These are phyloP conservation scores for Aspergillus nanangensis DNA, from an alignment of 495 filamentous ascomycete species.

Conservation along the genomic window DNA sequence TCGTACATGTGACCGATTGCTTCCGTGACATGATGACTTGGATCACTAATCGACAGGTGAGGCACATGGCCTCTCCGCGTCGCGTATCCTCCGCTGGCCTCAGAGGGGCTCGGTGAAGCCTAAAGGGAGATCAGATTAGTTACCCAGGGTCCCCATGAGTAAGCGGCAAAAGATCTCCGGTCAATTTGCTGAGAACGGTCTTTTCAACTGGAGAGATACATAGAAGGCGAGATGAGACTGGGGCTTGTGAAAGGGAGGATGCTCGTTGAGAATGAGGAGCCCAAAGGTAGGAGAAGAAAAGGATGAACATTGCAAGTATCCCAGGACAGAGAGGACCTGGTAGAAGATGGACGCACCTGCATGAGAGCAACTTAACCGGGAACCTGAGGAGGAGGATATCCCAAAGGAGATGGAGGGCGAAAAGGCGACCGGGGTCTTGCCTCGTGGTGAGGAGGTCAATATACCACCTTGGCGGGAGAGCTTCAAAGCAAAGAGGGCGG, in stretches of 20 bases:
- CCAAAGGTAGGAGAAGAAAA: neutral
- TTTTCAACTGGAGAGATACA: neutral
- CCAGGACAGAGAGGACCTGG: slow-evolving; percentile 2
- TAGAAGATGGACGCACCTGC: slow-evolving; percentile 33
- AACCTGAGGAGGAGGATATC: slow-evolving; percentile 17
- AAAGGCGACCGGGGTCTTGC: slow-evolving; percentile 18
- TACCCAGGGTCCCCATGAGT: slow-evolving; percentile 4
- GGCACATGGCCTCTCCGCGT: slow-evolving; percentile 59
- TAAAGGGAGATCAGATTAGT: slow-evolving; percentile 13
- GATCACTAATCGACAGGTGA: slow-evolving; percentile 69
- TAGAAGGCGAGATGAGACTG: too few relatives aligned
- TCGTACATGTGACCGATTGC: slow-evolving; percentile 96
- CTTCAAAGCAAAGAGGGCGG: slow-evolving; percentile 20
- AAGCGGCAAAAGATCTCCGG: too few relatives aligned
- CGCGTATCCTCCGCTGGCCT: slow-evolving; percentile 50
- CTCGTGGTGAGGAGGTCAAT: slow-evolving; percentile 31
- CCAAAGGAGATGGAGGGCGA: slow-evolving; percentile 24
- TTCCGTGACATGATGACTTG: slow-evolving; percentile 95
- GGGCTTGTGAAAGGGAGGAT: too few relatives aligned
- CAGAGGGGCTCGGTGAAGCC: slow-evolving; percentile 51
- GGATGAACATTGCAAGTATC: too few relatives aligned
- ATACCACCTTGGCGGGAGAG: slow-evolving; percentile 35
- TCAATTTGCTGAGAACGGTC: neutral
- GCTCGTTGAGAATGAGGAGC: too few relatives aligned
- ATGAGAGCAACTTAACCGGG: slow-evolving; percentile 35